Evolutionary conservation across 1,284 basidiomycete species (phyloP).

Genomic region (Veloporphyrellus conicus): DNA sequence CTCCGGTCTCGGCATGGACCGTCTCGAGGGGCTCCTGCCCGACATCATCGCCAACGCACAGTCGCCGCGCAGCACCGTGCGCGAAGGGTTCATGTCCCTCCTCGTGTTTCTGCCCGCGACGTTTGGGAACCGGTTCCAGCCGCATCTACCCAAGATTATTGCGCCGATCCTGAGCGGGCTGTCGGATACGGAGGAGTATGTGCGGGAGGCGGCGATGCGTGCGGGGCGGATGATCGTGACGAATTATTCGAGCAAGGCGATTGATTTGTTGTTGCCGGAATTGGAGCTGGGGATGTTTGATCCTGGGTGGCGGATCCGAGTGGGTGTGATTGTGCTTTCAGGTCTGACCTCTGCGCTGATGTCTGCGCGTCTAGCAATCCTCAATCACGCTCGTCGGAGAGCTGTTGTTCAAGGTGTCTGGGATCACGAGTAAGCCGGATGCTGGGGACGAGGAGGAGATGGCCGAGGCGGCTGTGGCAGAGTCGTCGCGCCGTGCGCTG

Average conservation of each 20-base stretch:
- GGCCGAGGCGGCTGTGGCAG: constrained; percentile 61
- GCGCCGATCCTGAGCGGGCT: constrained; percentile 90
- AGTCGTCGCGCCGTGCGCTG: constrained; percentile 81
- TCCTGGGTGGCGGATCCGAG: constrained; percentile 89
- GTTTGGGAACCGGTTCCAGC: constrained; percentile 93
- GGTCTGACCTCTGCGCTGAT: not conserved
- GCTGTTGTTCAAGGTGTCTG: constrained; percentile 95
- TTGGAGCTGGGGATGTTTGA: constrained; percentile 96
- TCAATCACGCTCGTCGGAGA: constrained; percentile 96
- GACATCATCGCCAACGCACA: constrained; percentile 92
- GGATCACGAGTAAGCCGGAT: constrained; percentile 89
- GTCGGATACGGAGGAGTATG: constrained; percentile 91
- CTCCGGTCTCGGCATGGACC: constrained; percentile 94
- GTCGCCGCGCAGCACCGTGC: constrained; percentile 85
- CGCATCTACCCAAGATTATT: constrained; percentile 93
- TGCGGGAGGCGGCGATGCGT: constrained; percentile 94
- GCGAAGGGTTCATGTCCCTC: constrained; percentile 98
- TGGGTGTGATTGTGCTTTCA: constrained; percentile 39
- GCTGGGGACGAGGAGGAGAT: constrained; percentile 78
- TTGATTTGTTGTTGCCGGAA: constrained; percentile 92
- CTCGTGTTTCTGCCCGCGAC: constrained; percentile 96
- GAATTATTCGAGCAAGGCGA: constrained; percentile 90
- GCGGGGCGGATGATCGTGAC: constrained; percentile 99
- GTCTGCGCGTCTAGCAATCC: constrained; percentile 58
- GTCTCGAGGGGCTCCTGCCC: constrained; percentile 90